These are phyloP conservation scores for Inonotus hispidus DNA, from an alignment of 1,284 basidiomycete genomes.

Conservation along the genomic window DNA sequence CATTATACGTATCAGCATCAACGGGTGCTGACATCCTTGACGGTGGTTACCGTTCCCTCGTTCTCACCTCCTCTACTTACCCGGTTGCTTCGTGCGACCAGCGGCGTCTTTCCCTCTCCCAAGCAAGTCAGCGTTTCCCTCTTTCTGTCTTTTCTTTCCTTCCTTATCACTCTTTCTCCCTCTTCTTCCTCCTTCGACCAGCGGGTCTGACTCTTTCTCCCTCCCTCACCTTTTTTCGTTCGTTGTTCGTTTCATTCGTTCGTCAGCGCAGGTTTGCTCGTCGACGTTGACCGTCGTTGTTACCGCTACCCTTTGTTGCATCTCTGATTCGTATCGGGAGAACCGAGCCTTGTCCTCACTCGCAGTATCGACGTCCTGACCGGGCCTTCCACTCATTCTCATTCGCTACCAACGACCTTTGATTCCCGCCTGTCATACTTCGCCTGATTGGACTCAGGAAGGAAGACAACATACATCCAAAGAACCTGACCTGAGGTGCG, in stretches of 20 bases:
- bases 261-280: slow-evolving; percentile 12
- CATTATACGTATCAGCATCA: background rate
- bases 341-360: background rate
- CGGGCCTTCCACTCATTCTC: slow-evolving; percentile 1
- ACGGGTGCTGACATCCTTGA: slow-evolving; percentile 9
- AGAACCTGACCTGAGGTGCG: slow-evolving; percentile 5
- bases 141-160: background rate
- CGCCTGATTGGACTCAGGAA: background rate
- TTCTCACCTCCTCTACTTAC: background rate
- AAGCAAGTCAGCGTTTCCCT: background rate
- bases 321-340: background rate
- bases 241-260: slow-evolving; percentile 26
- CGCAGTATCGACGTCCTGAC: background rate
- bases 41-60: slow-evolving; percentile 17
- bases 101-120: background rate
- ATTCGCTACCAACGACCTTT: slow-evolving; percentile 6
- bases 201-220: slow-evolving; percentile 17
- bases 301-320: background rate
- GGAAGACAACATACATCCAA: background rate
- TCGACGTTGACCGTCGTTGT: slow-evolving; percentile 17
- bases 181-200: slow-evolving; percentile 12
- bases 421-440: background rate
- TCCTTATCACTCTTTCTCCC: slow-evolving; percentile 6
- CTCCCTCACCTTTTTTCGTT: slow-evolving; percentile 18
- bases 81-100: slow-evolving; percentile 11